Evolutionary conservation across 805 yeast species (phyloP).

Genomic region (Pichia pseudocactophila): DNA sequence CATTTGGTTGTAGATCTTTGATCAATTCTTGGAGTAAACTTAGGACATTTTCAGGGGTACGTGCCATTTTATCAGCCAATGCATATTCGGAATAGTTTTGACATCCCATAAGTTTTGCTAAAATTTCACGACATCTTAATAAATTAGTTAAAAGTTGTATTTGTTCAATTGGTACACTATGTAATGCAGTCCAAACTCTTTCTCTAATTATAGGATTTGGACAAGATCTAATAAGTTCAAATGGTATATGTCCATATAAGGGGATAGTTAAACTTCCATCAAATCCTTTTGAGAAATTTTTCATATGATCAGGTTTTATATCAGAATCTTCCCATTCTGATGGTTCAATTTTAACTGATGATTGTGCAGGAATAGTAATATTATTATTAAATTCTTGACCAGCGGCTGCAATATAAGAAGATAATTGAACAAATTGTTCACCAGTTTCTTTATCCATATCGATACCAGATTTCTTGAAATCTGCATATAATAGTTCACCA

Average conservation of each 20-base stretch:
- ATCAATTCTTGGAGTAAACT: constrained; percentile 59
- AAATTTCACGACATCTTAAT: constrained; percentile 53
- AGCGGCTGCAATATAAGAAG: constrained; percentile 69
- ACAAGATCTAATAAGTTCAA: constrained; percentile 52
- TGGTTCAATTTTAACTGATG: constrained; percentile 22
- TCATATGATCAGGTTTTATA: constrained; percentile 16
- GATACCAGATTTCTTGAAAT: constrained; percentile 86
- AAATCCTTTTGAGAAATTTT: constrained; percentile 22
- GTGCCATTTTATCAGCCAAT: constrained; percentile 84
- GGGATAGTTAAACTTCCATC: constrained; percentile 43
- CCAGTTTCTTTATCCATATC: constrained; percentile 61
- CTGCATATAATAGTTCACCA: constrained; percentile 70
- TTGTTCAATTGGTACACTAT: constrained; percentile 57
- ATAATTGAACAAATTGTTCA: constrained; percentile 61
- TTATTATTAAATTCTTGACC: constrained; percentile 71
- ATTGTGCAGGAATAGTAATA: constrained; percentile 26
- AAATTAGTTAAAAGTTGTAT: constrained; percentile 49
- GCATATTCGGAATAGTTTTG: constrained; percentile 70
- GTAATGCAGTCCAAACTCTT: constrained; percentile 66
- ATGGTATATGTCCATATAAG: constrained; percentile 55
- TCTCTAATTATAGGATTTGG: constrained; percentile 49
- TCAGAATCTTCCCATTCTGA: constrained; percentile 25
- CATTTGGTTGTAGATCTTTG: constrained; percentile 40
- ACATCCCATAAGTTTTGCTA: constrained; percentile 69
- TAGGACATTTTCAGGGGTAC: constrained; percentile 63